A percentile compares a stretch with the other conserved stretches of the same genome.
Evolutionary conservation across 148 eudicot genomes (phyloP).

Genomic region (Nepenthes mirabilis): DNA sequence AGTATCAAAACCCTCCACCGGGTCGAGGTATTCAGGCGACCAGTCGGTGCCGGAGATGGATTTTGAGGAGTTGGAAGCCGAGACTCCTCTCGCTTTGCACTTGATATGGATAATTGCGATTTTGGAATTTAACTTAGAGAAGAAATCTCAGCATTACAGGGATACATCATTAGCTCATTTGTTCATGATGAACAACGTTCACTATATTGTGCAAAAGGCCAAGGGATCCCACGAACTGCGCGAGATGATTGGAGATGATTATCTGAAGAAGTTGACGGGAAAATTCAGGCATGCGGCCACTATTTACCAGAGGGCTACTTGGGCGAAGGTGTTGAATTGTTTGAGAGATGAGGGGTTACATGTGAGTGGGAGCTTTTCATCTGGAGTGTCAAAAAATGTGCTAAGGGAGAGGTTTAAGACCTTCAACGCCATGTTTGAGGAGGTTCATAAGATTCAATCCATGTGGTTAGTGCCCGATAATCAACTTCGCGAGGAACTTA

Average conservation of each 20-base stretch:
- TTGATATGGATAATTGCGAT: constrained; percentile 76
- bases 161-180: constrained; percentile 54
- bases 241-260: constrained; percentile 71
- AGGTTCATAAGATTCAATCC: constrained; percentile 70
- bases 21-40: constrained; percentile 54
- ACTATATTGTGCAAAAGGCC: constrained; percentile 64
- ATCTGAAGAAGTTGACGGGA: constrained; percentile 50
- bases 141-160: constrained; percentile 48
- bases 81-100: constrained; percentile 56
- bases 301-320: constrained; percentile 51
- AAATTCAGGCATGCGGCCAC: constrained; percentile 47
- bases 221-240: constrained; percentile 53
- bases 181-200: constrained; percentile 87
- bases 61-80: constrained; percentile 42
- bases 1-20: constrained; percentile 61
- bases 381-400: constrained; percentile 61
- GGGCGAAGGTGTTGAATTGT: constrained; percentile 60
- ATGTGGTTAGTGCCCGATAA: constrained; percentile 59
- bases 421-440: constrained; percentile 73
- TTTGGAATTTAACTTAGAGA: constrained; percentile 54
- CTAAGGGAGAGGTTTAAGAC: constrained; percentile 72
- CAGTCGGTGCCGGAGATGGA: constrained; percentile 46
- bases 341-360: constrained; percentile 85
- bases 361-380: constrained; percentile 56
- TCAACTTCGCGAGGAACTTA: constrained; percentile 71